A percentile compares a stretch with the other conserved stretches of the same genome.
These are phyloP conservation scores for Phytophthora litchii DNA, from an alignment of 352 stramenopile species.

Conservation along the genomic window DNA sequence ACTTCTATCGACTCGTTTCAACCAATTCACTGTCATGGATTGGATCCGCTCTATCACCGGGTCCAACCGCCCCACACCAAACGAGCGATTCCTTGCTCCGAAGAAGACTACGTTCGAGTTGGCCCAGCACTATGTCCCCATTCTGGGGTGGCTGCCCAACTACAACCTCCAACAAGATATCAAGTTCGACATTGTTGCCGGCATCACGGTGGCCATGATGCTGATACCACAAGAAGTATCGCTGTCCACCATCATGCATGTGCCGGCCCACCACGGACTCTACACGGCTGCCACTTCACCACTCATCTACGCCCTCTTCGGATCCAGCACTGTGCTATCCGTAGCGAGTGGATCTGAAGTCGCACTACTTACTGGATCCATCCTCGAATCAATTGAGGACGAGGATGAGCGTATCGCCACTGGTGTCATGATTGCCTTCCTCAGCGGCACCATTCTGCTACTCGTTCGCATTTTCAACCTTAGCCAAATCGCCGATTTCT, in stretches of 20 bases:
- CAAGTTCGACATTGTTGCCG: slow-evolving; percentile 59
- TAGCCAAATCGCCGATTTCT: slow-evolving; percentile 88
- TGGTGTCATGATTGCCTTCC: slow-evolving; percentile 61
- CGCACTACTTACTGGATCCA: slow-evolving; percentile 49
- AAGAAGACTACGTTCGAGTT: slow-evolving; percentile 22
- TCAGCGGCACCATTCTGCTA: slow-evolving; percentile 79
- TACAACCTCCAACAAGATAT: slow-evolving; percentile 55
- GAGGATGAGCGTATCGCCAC: slow-evolving; percentile 51
- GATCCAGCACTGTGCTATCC: slow-evolving; percentile 75
- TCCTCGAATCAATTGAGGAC: slow-evolving; percentile 48
- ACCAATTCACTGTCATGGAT: slow-evolving; percentile 5
- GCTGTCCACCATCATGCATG: slow-evolving; percentile 86
- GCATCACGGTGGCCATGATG: slow-evolving; percentile 83
- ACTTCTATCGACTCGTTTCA: neutral
- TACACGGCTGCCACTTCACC: slow-evolving; percentile 87
- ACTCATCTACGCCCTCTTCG: slow-evolving; percentile 85
- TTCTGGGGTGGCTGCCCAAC: slow-evolving; percentile 58
- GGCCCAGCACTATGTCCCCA: slow-evolving; percentile 43
- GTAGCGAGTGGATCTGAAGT: slow-evolving; percentile 79
- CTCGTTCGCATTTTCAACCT: slow-evolving; percentile 80
- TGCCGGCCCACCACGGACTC: slow-evolving; percentile 88
- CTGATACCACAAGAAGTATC: slow-evolving; percentile 89
- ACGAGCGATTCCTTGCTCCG: slow-evolving; percentile 18
- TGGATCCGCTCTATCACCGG: slow-evolving; percentile 14
- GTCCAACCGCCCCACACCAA: slow-evolving; percentile 2